Base-by-base conservation (phyloP, 257 asterid genomes). In the Nemophila menziesii region DNA sequence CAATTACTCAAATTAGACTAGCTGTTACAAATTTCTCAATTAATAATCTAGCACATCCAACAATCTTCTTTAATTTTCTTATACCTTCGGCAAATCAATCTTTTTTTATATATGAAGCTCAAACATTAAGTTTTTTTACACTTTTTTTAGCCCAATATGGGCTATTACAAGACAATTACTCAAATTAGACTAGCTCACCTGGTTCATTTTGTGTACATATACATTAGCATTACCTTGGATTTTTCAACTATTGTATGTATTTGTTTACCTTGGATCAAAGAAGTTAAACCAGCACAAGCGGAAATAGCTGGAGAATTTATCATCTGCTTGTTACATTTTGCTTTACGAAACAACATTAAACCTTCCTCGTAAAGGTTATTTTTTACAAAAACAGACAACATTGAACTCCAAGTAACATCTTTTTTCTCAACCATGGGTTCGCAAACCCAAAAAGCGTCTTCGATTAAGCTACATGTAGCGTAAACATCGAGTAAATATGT, bases 371-470 rank as follows among this genome's bases (percentile, higher is more conserved):
- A 64, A 36, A 78, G 79, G 53, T 70, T 79, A 17, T 78, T 84
- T 27, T 71, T 80, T 36, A 78, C 92, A 49, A 68, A 66, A 5
- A 94, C 96, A 14, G 85, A 81, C 58, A 90, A 66, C 98, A 90
- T 84, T 14, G 98, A 80, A 63, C 94, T 78, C 98, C 98, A 90
- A 12, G 93, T 70, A 46, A 90, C 90, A 14, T 63, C 92, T 47
- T 73, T 81, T 61, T 62, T 84, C 39, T 67, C 82, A 2, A 58
- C 48, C 81, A 79, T 66, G 16, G 53, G 48, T 40, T 70, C 62
- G 23, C 84, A 85, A 40, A 90, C 58, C 40, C 37, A 65, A 20
- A 60, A 38, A 29, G 96, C 98, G 49, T 85, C 89, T 19, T 60
- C 60, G 17, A 85, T 22, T 7, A 49, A 59, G 29, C 54, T 51